These are phyloP conservation scores for Trametes hirsuta DNA, from an alignment of 1,284 basidiomycete genomes.

Conservation along the genomic window DNA sequence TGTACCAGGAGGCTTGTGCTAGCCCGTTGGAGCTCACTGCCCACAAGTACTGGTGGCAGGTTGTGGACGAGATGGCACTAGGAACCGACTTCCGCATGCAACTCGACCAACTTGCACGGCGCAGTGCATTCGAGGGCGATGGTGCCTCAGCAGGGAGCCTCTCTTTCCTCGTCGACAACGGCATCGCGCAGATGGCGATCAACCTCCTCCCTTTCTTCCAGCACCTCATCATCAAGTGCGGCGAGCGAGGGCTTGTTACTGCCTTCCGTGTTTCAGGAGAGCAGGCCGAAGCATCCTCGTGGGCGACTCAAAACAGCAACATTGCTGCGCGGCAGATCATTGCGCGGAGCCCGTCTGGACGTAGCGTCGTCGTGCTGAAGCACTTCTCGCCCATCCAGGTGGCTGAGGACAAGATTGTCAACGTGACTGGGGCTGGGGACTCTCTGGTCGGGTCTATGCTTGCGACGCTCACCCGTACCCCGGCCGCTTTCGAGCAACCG, in stretches of 20 bases:
- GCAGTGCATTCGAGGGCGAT: slow-evolving; percentile 41
- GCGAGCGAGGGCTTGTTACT: slow-evolving; percentile 66
- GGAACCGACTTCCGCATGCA: slow-evolving; percentile 66
- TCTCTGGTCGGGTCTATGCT: slow-evolving; percentile 81
- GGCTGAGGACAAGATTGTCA: slow-evolving; percentile 51
- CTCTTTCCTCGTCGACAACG: slow-evolving; percentile 67
- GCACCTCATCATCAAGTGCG: slow-evolving; percentile 84
- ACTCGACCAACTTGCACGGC: slow-evolving; percentile 60
- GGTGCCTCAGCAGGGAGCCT: slow-evolving; percentile 49
- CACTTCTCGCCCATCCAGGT: slow-evolving; percentile 69
- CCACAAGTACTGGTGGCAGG: slow-evolving; percentile 64
- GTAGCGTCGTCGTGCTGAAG: slow-evolving; percentile 59
- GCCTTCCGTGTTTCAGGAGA: slow-evolving; percentile 58
- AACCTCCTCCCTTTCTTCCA: slow-evolving; percentile 82
- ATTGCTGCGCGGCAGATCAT: slow-evolving; percentile 52
- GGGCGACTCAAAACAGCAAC: slow-evolving; percentile 53
- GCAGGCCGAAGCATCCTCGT: slow-evolving; percentile 44
- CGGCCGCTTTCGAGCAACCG: slow-evolving; percentile 49
- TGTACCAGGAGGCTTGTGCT: slow-evolving; percentile 58
- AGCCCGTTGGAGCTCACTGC: slow-evolving; percentile 53
- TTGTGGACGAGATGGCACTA: slow-evolving; percentile 64
- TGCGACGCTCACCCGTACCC: slow-evolving; percentile 53
- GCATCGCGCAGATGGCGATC: slow-evolving; percentile 79
- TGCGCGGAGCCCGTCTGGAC: slow-evolving; percentile 48
- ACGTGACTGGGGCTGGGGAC: slow-evolving; percentile 92